Conservation (phyloP, 1,139 yeast genomes). For the Kluyveromyces marxianus region DNA sequence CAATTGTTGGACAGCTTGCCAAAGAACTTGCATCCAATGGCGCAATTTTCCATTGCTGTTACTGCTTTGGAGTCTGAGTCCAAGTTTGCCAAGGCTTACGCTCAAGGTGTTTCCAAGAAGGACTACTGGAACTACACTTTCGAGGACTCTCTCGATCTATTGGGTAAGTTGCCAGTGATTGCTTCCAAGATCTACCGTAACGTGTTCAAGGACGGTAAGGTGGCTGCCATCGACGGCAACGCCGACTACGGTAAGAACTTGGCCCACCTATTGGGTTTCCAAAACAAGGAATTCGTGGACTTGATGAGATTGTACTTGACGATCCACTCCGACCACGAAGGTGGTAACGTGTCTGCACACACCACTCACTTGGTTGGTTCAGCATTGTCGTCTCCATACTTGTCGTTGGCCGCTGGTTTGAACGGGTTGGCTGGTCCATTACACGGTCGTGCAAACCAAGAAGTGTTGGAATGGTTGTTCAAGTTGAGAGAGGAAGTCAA, state of each 20-base stretch:
- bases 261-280: conserved; percentile 72
- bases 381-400: conserved; percentile 36
- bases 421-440: conserved; percentile 41
- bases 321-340: conserved; percentile 41
- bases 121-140: conserved; percentile 64
- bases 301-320: conserved; percentile 38
- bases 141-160: conserved; percentile 56
- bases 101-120: conserved; percentile 56
- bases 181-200: conserved; percentile 64
- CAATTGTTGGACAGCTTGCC: conserved; percentile 51
- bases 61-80: conserved; percentile 55
- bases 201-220: conserved; percentile 46
- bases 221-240: conserved; percentile 58
- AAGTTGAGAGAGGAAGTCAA: conserved; percentile 31
- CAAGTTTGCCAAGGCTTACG: conserved; percentile 61
- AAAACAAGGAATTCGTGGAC: conserved; percentile 34
- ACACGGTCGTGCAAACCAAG: conserved; percentile 41
- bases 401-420: conserved; percentile 37
- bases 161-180: conserved; percentile 60
- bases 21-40: conserved; percentile 57
- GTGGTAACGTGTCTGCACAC: conserved; percentile 42
- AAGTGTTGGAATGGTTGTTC: conserved; percentile 36
- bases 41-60: conserved; percentile 61
- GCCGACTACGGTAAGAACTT: conserved; percentile 92
- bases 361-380: conserved; percentile 39